Conservation (phyloP, 1,284 basidiomycete species). For the Sanghuangporus weigelae region DNA sequence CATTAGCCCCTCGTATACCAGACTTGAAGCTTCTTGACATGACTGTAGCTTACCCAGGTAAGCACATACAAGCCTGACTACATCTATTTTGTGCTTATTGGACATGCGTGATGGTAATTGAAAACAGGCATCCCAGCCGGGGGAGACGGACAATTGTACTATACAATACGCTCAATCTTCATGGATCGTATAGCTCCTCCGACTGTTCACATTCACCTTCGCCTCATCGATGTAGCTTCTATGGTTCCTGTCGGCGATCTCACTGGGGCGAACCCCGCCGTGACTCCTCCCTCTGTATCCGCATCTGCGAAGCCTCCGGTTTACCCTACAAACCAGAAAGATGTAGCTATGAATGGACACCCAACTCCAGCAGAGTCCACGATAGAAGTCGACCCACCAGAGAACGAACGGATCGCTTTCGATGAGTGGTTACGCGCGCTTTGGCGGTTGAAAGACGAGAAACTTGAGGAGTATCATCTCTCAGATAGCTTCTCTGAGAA, state of each 20-base stretch:
- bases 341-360: constrained; percentile 2
- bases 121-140: constrained; percentile 58
- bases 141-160: constrained; percentile 79
- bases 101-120: not conserved
- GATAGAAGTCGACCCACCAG: constrained; percentile 57
- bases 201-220: constrained; percentile 80
- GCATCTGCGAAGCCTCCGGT: not conserved
- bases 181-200: constrained; percentile 81
- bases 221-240: constrained; percentile 61
- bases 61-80: constrained; percentile 14
- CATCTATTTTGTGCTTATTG: not conserved
- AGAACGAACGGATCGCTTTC: constrained; percentile 66
- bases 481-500: constrained; percentile 25
- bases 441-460: constrained; percentile 82
- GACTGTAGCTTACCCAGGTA: constrained; percentile 87
- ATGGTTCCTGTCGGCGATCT: constrained; percentile 65
- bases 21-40: constrained; percentile 82
- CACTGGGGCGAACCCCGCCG: constrained; percentile 32
- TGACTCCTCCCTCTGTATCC: constrained; percentile 7
- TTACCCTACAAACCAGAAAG: not conserved
- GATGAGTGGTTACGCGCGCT: constrained; percentile 78
- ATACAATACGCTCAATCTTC: constrained; percentile 88
- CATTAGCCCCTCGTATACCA: constrained; percentile 73
- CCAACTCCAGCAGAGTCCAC: constrained; percentile 18
- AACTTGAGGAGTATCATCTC: constrained; percentile 61